These are phyloP conservation scores for Xylaria longipes DNA, from an alignment of 495 filamentous ascomycete genomes.

Conservation along the genomic window DNA sequence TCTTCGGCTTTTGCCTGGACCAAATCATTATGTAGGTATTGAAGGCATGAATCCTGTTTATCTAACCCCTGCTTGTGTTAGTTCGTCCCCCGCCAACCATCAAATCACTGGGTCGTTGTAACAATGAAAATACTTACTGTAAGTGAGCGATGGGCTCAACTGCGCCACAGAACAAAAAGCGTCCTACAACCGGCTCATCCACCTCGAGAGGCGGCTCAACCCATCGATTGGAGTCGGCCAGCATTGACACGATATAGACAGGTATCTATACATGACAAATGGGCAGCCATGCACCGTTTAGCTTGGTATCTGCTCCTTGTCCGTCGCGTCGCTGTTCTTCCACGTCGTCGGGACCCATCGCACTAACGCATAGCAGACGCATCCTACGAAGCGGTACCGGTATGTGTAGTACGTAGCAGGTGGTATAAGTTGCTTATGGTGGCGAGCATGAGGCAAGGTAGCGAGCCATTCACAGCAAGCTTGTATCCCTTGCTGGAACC, in stretches of 20 bases:
- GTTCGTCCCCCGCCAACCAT: slow-evolving; percentile 15
- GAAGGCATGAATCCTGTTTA: slow-evolving; percentile 20
- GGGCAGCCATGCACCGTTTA: slow-evolving; percentile 44
- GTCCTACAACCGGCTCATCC: background rate
- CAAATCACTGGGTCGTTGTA: background rate
- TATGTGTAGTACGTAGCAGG: background rate
- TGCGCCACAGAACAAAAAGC: background rate
- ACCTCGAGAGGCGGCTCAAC: slow-evolving; percentile 15
- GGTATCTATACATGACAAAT: slow-evolving; percentile 42
- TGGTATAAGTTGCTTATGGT: background rate
- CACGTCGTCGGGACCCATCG: slow-evolving; percentile 41
- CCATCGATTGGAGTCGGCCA: slow-evolving; percentile 8
- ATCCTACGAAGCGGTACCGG: slow-evolving; percentile 22
- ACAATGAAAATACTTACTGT: background rate
- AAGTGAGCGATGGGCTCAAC: background rate
- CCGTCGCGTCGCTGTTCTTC: slow-evolving; percentile 31
- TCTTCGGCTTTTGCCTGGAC: background rate
- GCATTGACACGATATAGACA: slow-evolving; percentile 15
- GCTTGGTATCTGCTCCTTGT: slow-evolving; percentile 36
- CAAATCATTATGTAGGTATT: background rate
- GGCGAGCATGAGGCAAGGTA: background rate
- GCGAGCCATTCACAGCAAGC: background rate
- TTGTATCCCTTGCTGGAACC: background rate
- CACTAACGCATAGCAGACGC: slow-evolving; percentile 40
- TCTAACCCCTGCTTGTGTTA: slow-evolving; percentile 27